phyloP scores from a whole-genome alignment of 1,139 yeast species.

The Candida sanyaensis region DNA sequence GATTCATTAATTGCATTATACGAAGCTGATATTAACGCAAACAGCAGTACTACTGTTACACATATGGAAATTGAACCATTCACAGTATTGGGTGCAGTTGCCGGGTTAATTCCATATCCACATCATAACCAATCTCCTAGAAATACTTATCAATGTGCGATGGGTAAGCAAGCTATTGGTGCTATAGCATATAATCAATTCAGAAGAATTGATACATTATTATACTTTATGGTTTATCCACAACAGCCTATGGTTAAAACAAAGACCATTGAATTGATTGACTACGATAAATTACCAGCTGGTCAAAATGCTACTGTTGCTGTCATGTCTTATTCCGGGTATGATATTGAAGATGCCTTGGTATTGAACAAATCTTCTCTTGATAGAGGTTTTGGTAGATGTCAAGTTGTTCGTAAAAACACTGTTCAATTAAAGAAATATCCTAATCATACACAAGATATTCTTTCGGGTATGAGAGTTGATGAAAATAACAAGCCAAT shows the following conservation, averaged over 20 bases:
- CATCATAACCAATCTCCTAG: slow-evolving; percentile 99
- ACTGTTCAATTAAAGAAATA: slow-evolving; percentile 87
- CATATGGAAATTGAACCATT: slow-evolving; percentile 97
- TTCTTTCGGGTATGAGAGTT: slow-evolving; percentile 86
- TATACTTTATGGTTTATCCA: slow-evolving; percentile 95
- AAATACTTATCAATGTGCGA: slow-evolving; percentile 98
- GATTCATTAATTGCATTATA: slow-evolving; percentile 92
- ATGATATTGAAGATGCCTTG: slow-evolving; percentile 98
- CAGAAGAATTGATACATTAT: slow-evolving; percentile 89
- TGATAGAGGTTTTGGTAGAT: slow-evolving; percentile 97
- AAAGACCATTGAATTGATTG: slow-evolving; percentile 91
- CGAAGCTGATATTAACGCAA: slow-evolving; percentile 51
- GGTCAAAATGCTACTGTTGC: slow-evolving; percentile 99
- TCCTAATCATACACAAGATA: slow-evolving; percentile 91
- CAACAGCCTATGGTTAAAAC: slow-evolving; percentile 99
- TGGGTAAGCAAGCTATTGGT: slow-evolving; percentile 99
- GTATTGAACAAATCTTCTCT: slow-evolving; percentile 90
- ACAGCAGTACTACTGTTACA: slow-evolving; percentile 52
- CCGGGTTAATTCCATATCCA: slow-evolving; percentile 99
- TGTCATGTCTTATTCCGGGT: slow-evolving; percentile 98
- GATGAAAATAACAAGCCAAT: slow-evolving; percentile 80
- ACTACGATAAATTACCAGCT: slow-evolving; percentile 95
- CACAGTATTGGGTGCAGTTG: slow-evolving; percentile 96
- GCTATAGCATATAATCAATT: slow-evolving; percentile 98
- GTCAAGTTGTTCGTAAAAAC: slow-evolving; percentile 94